Evolutionary conservation across 768 basidiomycete genomes (phyloP).

Genomic region (Kwoniella pini): DNA sequence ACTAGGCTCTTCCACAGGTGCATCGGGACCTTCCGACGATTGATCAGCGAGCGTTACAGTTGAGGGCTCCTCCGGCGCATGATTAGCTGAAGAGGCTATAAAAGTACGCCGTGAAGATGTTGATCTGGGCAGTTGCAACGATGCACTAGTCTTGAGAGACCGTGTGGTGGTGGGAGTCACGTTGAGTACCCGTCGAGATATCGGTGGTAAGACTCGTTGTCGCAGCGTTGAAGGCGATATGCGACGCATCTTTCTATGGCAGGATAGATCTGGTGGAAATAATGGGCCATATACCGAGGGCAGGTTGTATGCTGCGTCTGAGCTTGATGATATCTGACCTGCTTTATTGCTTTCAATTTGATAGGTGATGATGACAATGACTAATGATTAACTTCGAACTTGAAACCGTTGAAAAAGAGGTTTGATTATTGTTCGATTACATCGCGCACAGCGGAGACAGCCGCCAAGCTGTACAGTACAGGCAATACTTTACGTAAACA

Average conservation of each 20-base stretch:
- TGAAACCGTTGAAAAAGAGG: too few species aligned
- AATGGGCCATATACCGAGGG: too few species aligned
- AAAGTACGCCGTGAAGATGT: constrained; percentile 13
- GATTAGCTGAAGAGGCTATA: constrained; percentile 9
- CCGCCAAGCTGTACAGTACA: too few species aligned
- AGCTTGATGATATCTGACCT: too few species aligned
- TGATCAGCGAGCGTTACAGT: background rate
- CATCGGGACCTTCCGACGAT: background rate
- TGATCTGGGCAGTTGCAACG: constrained; percentile 7
- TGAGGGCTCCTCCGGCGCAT: background rate
- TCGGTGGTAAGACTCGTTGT: constrained; percentile 12
- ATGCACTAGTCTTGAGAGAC: constrained; percentile 7
- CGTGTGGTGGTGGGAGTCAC: background rate
- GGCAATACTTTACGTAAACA: too few species aligned
- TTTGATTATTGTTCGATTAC: too few species aligned
- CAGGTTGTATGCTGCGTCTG: too few species aligned
- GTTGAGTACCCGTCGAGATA: constrained; percentile 1
- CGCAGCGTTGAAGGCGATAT: constrained; percentile 25
- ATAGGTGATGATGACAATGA: too few species aligned
- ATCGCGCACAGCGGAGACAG: too few species aligned
- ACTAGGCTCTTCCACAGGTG: background rate
- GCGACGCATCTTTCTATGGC: constrained; percentile 16
- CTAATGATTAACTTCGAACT: too few species aligned
- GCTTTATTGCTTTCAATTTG: too few species aligned
- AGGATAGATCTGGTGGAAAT: too few species aligned